Evolutionary conservation across 495 filamentous ascomycete species (phyloP).

Genomic region (Hypoxylon cercidicola): DNA sequence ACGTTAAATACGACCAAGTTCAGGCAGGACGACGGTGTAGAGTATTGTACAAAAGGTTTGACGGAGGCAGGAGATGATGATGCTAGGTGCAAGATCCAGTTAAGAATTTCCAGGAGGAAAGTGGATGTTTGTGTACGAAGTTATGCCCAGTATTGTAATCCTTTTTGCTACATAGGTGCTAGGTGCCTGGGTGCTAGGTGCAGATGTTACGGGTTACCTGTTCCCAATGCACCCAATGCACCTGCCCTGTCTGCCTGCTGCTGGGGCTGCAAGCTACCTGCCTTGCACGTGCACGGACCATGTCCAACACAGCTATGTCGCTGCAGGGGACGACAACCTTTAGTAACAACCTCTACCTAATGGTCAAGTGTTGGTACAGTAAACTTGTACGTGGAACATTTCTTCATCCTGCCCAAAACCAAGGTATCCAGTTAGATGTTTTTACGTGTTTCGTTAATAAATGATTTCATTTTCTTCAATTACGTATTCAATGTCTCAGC

Average conservation of each 20-base stretch:
- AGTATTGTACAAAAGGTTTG: conserved; percentile 44
- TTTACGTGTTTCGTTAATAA: too few species aligned
- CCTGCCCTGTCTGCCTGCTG: too few species aligned
- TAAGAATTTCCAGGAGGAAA: conserved; percentile 41
- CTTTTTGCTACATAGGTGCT: too few species aligned
- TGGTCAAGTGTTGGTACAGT: too few species aligned
- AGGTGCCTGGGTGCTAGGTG: too few species aligned
- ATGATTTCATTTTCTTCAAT: too few species aligned
- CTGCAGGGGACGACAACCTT: too few species aligned
- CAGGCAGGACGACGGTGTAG: conserved; percentile 18
- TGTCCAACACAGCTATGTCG: not conserved
- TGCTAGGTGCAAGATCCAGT: conserved; percentile 5
- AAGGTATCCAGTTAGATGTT: too few species aligned
- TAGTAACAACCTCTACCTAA: too few species aligned
- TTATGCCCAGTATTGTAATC: conserved; percentile 37
- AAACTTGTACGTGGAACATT: too few species aligned
- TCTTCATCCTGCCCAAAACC: too few species aligned
- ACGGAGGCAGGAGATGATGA: conserved; percentile 17
- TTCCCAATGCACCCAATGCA: conserved; percentile 45
- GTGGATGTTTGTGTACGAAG: conserved; percentile 31
- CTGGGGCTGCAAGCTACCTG: conserved; percentile 29
- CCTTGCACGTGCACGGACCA: conserved; percentile 26
- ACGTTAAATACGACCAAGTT: conserved; percentile 12
- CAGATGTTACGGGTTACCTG: conserved; percentile 46
- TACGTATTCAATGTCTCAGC: too few species aligned